Evolutionary conservation across 1,284 basidiomycete genomes (phyloP), one percentile per base, ranked within the genome.

Genomic region (Austropuccinia psidii): DNA sequence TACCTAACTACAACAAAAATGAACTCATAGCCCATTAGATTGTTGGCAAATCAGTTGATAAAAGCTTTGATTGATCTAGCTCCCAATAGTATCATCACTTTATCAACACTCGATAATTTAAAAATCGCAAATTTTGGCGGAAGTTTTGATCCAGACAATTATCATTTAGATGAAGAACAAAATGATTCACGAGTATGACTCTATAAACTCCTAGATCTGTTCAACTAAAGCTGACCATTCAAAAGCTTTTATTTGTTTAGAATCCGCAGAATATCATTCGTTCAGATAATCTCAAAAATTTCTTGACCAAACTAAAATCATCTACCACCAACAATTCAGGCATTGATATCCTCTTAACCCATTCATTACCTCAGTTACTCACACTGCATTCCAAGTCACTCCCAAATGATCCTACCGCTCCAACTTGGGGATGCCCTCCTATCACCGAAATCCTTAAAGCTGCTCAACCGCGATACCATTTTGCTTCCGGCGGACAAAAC

Each of bases 301-400:
- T 73, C 50, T 27, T 73, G 37, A 55, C 35, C 7, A 73, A 73
- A 27, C 17, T 73, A 7, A 64, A 64, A 31, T 29, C 70, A 4
- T 39, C 31, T 47, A n/a, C 43, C 19, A 54, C 41, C 27, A 43
- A 58, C n/a, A 41, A 55, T 41, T 33, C 15, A 15, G 37, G 49
- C 11, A 74, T 74, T 24, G 72, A 74, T 37, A 65, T 74, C 33
- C 72, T 74, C 5, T 47, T 74, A 19, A 66, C 72, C 31, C 61
- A 65, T 57, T 57, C 72, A 24, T 37, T 74, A 29, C 72, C 72
- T 13, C 72, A 74, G 24, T 33, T 47, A 8, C 45, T 74, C n/a
- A 74, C 72, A 1, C 21, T 58, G 15, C 52, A 74, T 31, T 55
- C 72, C 4, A 58, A 55, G 29, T 17, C 55, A 35, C 29, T 45